These are phyloP conservation scores for Azolla pinnata DNA, from an alignment of 75 land plant species.

Conservation along the genomic window DNA sequence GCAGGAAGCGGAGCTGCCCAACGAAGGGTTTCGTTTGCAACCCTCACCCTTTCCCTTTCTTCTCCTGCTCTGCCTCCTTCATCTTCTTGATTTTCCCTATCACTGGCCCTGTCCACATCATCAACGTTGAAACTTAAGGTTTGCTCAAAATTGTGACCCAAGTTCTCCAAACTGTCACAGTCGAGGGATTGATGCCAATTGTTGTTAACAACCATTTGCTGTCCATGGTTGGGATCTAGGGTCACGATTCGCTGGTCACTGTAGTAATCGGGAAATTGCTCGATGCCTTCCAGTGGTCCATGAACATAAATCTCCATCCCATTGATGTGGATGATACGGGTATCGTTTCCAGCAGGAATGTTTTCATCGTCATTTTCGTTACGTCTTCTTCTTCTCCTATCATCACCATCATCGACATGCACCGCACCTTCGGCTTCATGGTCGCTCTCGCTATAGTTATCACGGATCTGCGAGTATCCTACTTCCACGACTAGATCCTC, in stretches of 20 bases:
- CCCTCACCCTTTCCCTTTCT: constrained; percentile 28
- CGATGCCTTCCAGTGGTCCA: neutral
- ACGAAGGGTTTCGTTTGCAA: constrained; percentile 52
- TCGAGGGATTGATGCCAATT: too few species aligned
- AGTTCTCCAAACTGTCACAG: neutral
- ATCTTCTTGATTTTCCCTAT: constrained; percentile 26
- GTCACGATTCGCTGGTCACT: too few species aligned
- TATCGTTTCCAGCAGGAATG: too few species aligned
- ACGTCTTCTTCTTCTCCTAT: too few species aligned
- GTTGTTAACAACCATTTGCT: too few species aligned
- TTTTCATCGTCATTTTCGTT: too few species aligned
- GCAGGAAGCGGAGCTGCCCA: constrained; percentile 55
- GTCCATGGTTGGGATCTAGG: too few species aligned
- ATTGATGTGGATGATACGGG: neutral
- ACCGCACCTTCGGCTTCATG: too few species aligned
- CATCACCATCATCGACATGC: too few species aligned
- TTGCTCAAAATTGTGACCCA: neutral
- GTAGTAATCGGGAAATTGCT: neutral
- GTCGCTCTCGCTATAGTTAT: too few species aligned
- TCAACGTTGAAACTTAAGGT: neutral
- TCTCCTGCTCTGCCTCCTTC: constrained; percentile 30
- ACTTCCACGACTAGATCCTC: too few species aligned
- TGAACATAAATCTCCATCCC: constrained; percentile 5
- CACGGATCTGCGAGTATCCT: too few species aligned
- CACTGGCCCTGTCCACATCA: constrained; percentile 5